phyloP scores from a whole-genome alignment of 768 basidiomycete species.

The Boletus vermiculosoides region DNA sequence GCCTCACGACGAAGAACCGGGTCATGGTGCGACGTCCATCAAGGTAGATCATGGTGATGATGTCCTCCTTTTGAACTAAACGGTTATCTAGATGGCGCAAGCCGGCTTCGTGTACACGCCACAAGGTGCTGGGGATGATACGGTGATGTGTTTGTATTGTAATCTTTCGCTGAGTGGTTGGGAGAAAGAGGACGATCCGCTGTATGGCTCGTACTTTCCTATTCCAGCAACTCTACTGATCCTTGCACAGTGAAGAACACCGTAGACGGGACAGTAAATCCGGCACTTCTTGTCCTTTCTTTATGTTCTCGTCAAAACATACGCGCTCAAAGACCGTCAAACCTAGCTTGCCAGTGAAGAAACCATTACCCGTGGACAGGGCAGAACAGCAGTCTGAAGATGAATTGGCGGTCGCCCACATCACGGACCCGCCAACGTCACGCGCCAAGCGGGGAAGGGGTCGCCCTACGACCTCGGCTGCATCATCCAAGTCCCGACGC shows the following conservation, averaged over 20 bases:
- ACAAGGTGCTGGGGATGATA: conserved; percentile 66
- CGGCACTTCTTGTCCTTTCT: conserved; percentile 42
- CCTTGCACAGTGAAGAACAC: conserved; percentile 63
- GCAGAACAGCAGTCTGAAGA: conserved; percentile 26
- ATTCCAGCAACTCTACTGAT: conserved; percentile 4
- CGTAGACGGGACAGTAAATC: conserved; percentile 59
- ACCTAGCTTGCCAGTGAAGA: background rate
- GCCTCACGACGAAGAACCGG: conserved; percentile 63
- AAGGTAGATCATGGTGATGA: conserved; percentile 44
- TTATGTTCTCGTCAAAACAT: conserved; percentile 34
- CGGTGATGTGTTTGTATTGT: conserved; percentile 85
- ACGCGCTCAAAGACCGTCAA: conserved; percentile 9
- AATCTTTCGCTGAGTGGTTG: conserved; percentile 77
- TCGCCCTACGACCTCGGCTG: conserved; percentile 24
- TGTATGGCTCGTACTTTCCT: conserved; percentile 48
- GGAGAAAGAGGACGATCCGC: conserved; percentile 84
- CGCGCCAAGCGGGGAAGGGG: conserved; percentile 19
- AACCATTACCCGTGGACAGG: background rate
- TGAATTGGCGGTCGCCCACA: conserved; percentile 7
- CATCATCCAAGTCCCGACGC: conserved; percentile 24
- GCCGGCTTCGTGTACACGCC: conserved; percentile 88
- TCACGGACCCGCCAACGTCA: conserved; percentile 14
- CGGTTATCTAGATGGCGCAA: conserved; percentile 60
- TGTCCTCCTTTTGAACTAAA: background rate
- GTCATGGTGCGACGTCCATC: conserved; percentile 68